Evolutionary conservation across 2,329 filamentous ascomycete genomes (phyloP).

Genomic region (Fusarium tjaetaba): DNA sequence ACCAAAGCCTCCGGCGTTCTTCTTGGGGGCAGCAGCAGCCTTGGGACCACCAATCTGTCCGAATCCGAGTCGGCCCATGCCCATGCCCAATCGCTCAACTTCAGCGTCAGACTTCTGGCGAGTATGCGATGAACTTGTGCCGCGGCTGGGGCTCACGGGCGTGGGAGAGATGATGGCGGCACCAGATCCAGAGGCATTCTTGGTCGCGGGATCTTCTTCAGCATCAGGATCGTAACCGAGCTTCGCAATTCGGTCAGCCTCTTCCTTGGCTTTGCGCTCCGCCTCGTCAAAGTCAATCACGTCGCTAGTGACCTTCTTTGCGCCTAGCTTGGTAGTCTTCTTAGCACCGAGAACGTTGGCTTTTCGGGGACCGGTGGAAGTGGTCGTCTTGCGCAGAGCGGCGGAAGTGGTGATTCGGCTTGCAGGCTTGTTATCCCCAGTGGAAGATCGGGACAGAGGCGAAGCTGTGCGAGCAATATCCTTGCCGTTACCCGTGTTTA

Average conservation of each 20-base stretch:
- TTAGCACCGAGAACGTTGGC: constrained; percentile 86
- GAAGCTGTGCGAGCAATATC: constrained; percentile 82
- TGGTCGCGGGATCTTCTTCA: constrained; percentile 68
- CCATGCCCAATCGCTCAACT: constrained; percentile 90
- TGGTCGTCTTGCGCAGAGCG: constrained; percentile 80
- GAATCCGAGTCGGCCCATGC: constrained; percentile 84
- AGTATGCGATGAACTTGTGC: constrained; percentile 65
- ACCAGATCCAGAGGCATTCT: constrained; percentile 60
- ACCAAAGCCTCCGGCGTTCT: constrained; percentile 87
- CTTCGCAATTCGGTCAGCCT: constrained; percentile 94
- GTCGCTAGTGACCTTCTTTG: constrained; percentile 86
- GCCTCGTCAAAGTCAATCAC: constrained; percentile 96
- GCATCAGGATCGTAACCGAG: constrained; percentile 95
- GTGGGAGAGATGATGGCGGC: constrained; percentile 77
- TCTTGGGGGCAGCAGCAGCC: constrained; percentile 66
- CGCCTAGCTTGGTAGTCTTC: constrained; percentile 85
- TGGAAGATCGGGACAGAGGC: constrained; percentile 73
- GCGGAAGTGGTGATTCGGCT: constrained; percentile 81
- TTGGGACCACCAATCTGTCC: constrained; percentile 80
- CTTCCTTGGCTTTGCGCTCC: constrained; percentile 96
- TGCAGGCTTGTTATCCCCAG: constrained; percentile 66
- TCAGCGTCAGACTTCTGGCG: constrained; percentile 77
- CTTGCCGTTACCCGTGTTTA: constrained; percentile 80
- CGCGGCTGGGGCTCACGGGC: constrained; percentile 73
- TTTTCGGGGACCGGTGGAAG: constrained; percentile 76